These are phyloP conservation scores for Ophiostoma himal-ulmi DNA, from an alignment of 2,329 filamentous ascomycete genomes.

Conservation along the genomic window DNA sequence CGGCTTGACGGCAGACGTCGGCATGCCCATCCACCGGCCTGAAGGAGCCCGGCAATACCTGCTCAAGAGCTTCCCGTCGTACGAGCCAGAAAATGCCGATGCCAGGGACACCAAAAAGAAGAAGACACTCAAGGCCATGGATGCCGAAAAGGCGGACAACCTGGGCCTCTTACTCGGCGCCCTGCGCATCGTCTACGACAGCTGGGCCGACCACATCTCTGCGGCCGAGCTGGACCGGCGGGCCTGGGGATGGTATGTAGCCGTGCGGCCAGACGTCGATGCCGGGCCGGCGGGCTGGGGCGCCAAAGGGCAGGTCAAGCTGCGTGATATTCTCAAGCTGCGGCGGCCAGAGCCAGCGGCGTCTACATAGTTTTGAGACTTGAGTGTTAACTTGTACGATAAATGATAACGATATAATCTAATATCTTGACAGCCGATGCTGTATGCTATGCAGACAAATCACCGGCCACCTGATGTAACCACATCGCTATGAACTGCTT, in stretches of 20 bases:
- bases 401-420: neutral
- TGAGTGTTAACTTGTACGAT: neutral
- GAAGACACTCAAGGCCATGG: constrained; percentile 46
- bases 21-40: constrained; percentile 68
- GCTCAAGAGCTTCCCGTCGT: constrained; percentile 53
- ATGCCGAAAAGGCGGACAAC: constrained; percentile 62
- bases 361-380: neutral
- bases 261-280: constrained; percentile 69
- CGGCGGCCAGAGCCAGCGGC: constrained; percentile 36
- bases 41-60: constrained; percentile 60
- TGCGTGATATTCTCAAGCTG: constrained; percentile 61
- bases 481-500: neutral
- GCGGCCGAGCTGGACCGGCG: constrained; percentile 64
- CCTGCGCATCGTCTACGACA: constrained; percentile 64
- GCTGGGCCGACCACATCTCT: constrained; percentile 62
- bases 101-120: constrained; percentile 40
- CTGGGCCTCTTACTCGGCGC: constrained; percentile 64
- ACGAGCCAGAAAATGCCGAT: constrained; percentile 26
- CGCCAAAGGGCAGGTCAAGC: constrained; percentile 63
- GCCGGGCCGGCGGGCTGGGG: constrained; percentile 74
- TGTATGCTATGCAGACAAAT: neutral
- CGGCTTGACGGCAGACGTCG: constrained; percentile 36
- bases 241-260: constrained; percentile 77
- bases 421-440: neutral
- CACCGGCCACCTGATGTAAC: neutral